Conservation (phyloP, 1,284 basidiomycete genomes). For the Phellopilus nigrolimitatus region DNA sequence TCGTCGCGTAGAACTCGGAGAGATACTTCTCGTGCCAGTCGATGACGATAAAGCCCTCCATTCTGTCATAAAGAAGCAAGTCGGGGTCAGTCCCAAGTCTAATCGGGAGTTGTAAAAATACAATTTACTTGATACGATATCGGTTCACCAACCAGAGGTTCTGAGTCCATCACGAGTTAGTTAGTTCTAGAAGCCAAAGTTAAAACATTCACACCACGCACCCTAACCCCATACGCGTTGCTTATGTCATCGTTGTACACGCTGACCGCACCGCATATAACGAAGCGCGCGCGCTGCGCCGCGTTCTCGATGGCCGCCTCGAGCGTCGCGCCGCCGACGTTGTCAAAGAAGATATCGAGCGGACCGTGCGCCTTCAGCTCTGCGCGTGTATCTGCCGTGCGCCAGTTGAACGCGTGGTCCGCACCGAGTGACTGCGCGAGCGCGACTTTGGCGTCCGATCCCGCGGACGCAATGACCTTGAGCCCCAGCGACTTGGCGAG, state of each 20-base stretch:
- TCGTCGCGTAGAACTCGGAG: constrained; percentile 44
- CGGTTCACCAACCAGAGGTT: constrained; percentile 38
- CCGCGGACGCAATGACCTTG: constrained; percentile 71
- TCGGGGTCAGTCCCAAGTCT: constrained; percentile 36
- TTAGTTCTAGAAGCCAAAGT: neutral
- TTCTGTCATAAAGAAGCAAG: constrained; percentile 29
- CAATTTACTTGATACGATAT: constrained; percentile 25
- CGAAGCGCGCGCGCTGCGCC: constrained; percentile 48
- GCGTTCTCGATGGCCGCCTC: constrained; percentile 53
- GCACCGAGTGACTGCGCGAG: constrained; percentile 61
- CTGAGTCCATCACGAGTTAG: constrained; percentile 14
- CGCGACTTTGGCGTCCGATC: constrained; percentile 63
- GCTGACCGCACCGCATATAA: constrained; percentile 39
- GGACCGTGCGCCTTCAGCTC: constrained; percentile 56
- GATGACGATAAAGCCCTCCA: constrained; percentile 53
- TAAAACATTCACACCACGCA: constrained; percentile 14
- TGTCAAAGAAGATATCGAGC: constrained; percentile 42
- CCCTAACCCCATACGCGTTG: constrained; percentile 24
- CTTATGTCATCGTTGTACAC: constrained; percentile 28
- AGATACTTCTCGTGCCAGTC: constrained; percentile 36
- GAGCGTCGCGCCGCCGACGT: constrained; percentile 65
- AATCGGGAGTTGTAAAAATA: constrained; percentile 16
- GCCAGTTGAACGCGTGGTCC: constrained; percentile 76
- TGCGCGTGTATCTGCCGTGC: constrained; percentile 44
- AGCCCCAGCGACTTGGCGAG: constrained; percentile 60